Base-by-base conservation (phyloP, 2,329 filamentous ascomycete genomes). In the Apiospora arundinis region DNA sequence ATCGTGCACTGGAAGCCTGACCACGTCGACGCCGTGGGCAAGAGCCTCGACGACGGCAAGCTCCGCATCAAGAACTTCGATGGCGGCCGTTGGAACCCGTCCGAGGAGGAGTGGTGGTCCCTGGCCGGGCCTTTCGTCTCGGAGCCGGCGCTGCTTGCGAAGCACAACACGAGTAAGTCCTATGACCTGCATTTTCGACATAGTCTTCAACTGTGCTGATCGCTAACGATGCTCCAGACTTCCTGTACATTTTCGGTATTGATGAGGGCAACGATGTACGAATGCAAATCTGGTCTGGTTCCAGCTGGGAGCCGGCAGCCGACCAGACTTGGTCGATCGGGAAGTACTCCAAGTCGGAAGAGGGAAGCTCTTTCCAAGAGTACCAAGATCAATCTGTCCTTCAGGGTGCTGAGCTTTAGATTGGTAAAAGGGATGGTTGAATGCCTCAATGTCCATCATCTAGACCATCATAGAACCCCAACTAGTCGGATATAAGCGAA, bases 251-350 rank as follows among this genome's bases (percentile, higher is more conserved):
- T 8, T 75, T 76, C 42, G 74, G 75, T 12, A 66, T 75, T 9
- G 69, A 74, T 25, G 69, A 67, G 4, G 66, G 72, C 0, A 40
- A 67, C 11, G 68, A 40, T 4, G 23, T 72, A 2, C 69, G 72
- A 28, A 70, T 75, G 74, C 71, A 75, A 25, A 72, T 76, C 28
- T 76, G 75, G 75, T 70, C 69, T 40, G 75, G 75, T 9, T 65
- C 48, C n/a, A 70, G 74, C 3, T 76, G 75, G 75, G 71, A 76
- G 46, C 75, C 75, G 8, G 67, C 69, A 18, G 23, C 66, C 0
- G 25, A 70, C 4, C 56, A 71, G 37, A 74, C 75, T 9, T 76
- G 75, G 75, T 72, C 74, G 2, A 68, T 76, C 9, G 75, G 75
- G 8, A 60, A 73, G 32, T 63, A 63, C 56, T 40, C 56, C 56